Conservation (phyloP, 345 rosid species). For the Brassica rapa region DNA sequence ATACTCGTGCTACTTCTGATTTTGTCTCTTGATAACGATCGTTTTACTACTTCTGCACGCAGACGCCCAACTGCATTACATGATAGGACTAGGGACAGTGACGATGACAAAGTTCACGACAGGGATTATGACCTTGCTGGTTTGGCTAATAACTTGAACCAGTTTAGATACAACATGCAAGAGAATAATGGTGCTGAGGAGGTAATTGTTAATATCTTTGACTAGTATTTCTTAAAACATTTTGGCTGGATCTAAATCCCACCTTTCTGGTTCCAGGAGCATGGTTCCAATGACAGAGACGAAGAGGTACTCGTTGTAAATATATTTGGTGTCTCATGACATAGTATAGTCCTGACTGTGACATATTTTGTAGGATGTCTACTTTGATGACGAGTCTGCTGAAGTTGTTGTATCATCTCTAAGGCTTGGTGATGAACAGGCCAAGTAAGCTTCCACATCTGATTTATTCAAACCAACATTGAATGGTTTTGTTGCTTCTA, state of each 20-base stretch:
- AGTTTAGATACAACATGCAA: conserved; percentile 86
- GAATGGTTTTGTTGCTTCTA: conserved; percentile 4
- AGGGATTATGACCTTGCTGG: conserved; percentile 94
- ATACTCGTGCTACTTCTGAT: not conserved
- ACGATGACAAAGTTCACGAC: conserved; percentile 88
- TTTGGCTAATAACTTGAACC: conserved; percentile 82
- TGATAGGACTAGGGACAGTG: conserved; percentile 94
- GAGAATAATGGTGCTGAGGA: conserved; percentile 82
- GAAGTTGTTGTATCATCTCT: conserved; percentile 96
- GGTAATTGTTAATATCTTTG: conserved; percentile 45
- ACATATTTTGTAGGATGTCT: conserved; percentile 67
- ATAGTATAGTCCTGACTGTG: conserved; percentile 3
- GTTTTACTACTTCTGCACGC: conserved; percentile 30
- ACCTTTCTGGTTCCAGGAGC: conserved; percentile 55
- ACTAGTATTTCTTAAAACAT: not conserved
- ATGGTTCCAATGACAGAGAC: conserved; percentile 72
- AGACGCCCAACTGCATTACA: conserved; percentile 97
- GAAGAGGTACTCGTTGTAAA: conserved; percentile 64
- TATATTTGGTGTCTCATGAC: not conserved
- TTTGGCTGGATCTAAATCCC: conserved; percentile 18
- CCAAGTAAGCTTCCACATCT: conserved; percentile 56
- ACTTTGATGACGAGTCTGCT: conserved; percentile 93
- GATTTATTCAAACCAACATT: not conserved
- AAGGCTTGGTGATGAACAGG: conserved; percentile 95
- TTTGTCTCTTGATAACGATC: conserved; percentile 9